A percentile compares a stretch with the other conserved stretches of the same genome.
Evolutionary conservation across 257 asterid species (phyloP).

Genomic region (Capsicum chinense): DNA sequence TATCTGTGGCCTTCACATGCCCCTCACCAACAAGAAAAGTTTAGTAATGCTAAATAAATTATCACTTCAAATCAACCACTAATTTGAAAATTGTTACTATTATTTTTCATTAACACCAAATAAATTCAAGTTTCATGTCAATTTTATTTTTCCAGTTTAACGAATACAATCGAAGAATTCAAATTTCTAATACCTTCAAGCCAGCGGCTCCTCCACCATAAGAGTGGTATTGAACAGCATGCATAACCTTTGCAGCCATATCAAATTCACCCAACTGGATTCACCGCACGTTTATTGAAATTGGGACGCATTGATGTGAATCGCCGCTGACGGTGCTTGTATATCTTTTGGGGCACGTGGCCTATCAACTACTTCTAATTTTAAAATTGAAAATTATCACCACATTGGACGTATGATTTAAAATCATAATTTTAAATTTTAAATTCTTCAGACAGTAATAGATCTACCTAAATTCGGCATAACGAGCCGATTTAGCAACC

Average conservation of each 20-base stretch:
- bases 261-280: background rate
- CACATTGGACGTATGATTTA: too few relatives aligned
- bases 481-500: too few relatives aligned
- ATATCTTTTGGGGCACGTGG: too few relatives aligned
- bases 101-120: background rate
- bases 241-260: slow-evolving; percentile 82
- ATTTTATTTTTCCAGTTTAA: background rate
- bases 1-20: background rate
- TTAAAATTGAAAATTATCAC: too few relatives aligned
- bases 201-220: slow-evolving; percentile 85
- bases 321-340: too few relatives aligned
- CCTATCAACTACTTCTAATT: too few relatives aligned
- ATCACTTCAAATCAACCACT: background rate
- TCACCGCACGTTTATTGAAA: too few relatives aligned
- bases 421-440: too few relatives aligned
- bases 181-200: slow-evolving; percentile 54
- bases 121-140: background rate
- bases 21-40: background rate
- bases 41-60: background rate
- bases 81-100: background rate
- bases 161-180: background rate
- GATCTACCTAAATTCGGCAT: too few relatives aligned
- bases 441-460: too few relatives aligned
- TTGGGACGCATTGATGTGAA: too few relatives aligned
- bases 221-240: slow-evolving; percentile 63